Base-by-base conservation (phyloP, 2,329 filamentous ascomycete genomes). In the Ophiostoma piceae region DNA sequence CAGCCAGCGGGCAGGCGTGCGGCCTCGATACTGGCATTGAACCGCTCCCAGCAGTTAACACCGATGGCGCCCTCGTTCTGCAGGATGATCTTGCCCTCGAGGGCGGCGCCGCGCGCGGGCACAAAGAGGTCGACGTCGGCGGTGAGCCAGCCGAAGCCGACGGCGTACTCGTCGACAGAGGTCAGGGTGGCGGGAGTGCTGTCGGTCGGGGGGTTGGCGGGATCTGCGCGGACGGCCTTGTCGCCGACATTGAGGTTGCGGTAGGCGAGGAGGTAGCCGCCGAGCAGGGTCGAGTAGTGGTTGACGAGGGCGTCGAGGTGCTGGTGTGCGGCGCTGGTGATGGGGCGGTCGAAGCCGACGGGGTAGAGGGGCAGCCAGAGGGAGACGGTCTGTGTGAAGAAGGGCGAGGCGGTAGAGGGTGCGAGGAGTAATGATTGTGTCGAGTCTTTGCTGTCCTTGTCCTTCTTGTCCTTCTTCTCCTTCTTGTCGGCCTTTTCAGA, bases 51-150 rank as follows among this genome's bases (percentile, higher is more conserved):
- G 78, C 92, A 95, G 12, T 96, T 88, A 2, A 97, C 86, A 26
- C 94, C 94, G 7, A 99, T 84, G 76, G 97, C 92, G 7, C 92
- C 92, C 74, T 95, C 92, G 66, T 90, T 94, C 77, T 96, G 92
- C 39, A 97, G 83, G 75, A 94, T 95, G 70, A 97, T 86, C 74
- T 85, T 89, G 12, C 92, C 95, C 74, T 94, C 89, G 76, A 98
- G 85, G 79, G 85, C 88, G 9, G 88, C 87, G 47, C 92, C 91
- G 65, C 87, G 86, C 68, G 84, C 83, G 0, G 95, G 94, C 41
- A 90, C 86, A 77, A 97, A 96, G 22, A 98, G 81, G 64, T 96
- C 84, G 72, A 97, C 90, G 29, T 96, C 92, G 0, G 90, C 92
- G 0, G 92, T 97, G 29, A 96, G 86, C 89, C 94, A 98, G 66